These are phyloP conservation scores for Populus hybrid DNA, from an alignment of 441 rosid genomes.

Conservation along the genomic window DNA sequence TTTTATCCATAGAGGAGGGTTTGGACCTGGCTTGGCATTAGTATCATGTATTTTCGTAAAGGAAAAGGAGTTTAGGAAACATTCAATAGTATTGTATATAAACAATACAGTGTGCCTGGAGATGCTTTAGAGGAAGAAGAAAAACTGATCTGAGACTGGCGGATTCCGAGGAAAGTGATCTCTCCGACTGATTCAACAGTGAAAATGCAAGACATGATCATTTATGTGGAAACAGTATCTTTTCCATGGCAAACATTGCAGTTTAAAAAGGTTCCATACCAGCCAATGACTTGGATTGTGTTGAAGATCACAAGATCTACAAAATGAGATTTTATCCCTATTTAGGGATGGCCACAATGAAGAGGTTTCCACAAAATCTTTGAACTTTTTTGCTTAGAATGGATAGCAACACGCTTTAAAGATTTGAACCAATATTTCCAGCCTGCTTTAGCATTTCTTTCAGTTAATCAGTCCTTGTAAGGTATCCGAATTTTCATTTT, in stretches of 20 bases:
- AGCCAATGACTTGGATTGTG: slow-evolving; percentile 26
- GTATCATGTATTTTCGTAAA: not conserved
- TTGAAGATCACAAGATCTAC: slow-evolving; percentile 24
- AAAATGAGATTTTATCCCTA: slow-evolving; percentile 26
- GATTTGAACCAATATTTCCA: not conserved
- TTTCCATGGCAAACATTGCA: not conserved
- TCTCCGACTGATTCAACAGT: not conserved
- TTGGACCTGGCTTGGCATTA: not conserved
- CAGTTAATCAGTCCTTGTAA: not conserved
- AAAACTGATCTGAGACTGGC: not conserved
- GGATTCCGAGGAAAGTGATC: not conserved
- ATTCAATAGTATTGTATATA: too few species aligned
- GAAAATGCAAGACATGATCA: not conserved
- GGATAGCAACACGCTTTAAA: slow-evolving; percentile 11
- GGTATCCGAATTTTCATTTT: not conserved
- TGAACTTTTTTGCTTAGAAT: slow-evolving; percentile 10
- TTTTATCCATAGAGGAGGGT: not conserved
- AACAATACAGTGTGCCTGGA: not conserved
- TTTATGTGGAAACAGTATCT: too few species aligned
- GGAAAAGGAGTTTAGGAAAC: not conserved
- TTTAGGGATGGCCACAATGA: slow-evolving; percentile 3
- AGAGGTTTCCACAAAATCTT: slow-evolving; percentile 23
- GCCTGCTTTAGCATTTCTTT: not conserved
- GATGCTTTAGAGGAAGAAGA: not conserved
- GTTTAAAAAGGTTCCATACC: not conserved